A percentile compares a stretch with the other conserved stretches of the same genome.
These are phyloP conservation scores for Paramecium sexaurelia DNA, from an alignment of 73 alveolate genomes.

Conservation along the genomic window DNA sequence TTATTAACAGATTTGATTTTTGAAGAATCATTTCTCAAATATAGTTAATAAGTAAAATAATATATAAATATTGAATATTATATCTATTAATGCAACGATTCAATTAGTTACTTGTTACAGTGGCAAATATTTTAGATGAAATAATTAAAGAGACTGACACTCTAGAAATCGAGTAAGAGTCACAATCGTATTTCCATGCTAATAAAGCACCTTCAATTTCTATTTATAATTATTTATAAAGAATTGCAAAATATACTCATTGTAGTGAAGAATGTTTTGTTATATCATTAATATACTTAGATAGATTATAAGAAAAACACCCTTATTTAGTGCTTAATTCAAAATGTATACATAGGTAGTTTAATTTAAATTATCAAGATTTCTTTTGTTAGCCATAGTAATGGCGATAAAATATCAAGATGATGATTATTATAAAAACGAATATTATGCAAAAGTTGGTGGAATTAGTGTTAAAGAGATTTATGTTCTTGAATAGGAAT, in stretches of 20 bases:
- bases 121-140: neutral
- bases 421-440: constrained; percentile 75
- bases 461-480: constrained; percentile 78
- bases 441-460: constrained; percentile 83
- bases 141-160: constrained; percentile 14
- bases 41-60: neutral
- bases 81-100: constrained; percentile 27
- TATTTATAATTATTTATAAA: constrained; percentile 67
- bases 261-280: constrained; percentile 72
- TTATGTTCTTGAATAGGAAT: constrained; percentile 74
- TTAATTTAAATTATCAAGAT: constrained; percentile 56
- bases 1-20: neutral
- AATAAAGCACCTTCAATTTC: constrained; percentile 75
- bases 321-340: constrained; percentile 62
- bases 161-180: neutral
- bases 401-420: constrained; percentile 79
- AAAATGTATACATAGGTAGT: constrained; percentile 70
- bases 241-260: constrained; percentile 75
- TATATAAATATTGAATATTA: neutral
- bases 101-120: neutral
- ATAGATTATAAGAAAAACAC: constrained; percentile 69
- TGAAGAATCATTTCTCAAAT: neutral
- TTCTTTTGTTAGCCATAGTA: constrained; percentile 76
- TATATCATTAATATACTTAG: constrained; percentile 76
- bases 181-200: constrained; percentile 36